phyloP scores from a whole-genome alignment of 176 grass and related monocot genomes.

The Carex littledalei region DNA sequence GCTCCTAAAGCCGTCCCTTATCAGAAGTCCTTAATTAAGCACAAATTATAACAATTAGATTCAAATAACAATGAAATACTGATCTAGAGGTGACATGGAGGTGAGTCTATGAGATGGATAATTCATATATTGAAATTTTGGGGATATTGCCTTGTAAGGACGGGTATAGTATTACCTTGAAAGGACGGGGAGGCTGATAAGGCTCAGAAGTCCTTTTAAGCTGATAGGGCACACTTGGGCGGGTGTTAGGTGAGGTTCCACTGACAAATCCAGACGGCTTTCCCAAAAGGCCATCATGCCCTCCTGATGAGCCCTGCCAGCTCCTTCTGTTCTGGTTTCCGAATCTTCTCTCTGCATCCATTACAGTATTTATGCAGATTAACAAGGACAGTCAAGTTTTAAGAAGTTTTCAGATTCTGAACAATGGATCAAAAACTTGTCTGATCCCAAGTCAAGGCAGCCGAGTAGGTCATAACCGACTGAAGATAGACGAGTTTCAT shows the following conservation, averaged over 20 bases:
- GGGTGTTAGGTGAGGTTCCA: conserved; percentile 41
- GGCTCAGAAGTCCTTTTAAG: conserved; percentile 64
- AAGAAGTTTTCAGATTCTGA: not conserved
- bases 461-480: not conserved
- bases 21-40: conserved; percentile 42
- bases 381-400: not conserved
- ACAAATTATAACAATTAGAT: conserved; percentile 36
- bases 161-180: conserved; percentile 35
- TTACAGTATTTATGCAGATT: conserved; percentile 15
- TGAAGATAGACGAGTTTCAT: not conserved
- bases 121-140: conserved; percentile 1
- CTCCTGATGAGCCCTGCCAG: conserved; percentile 49
- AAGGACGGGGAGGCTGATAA: conserved; percentile 93
- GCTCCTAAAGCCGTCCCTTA: conserved; percentile 32
- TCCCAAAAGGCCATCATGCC: conserved; percentile 92
- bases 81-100: conserved; percentile 3
- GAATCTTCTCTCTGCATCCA: conserved; percentile 45
- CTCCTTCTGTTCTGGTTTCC: conserved; percentile 51
- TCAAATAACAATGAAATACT: conserved; percentile 19
- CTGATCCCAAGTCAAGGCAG: not conserved
- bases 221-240: conserved; percentile 36
- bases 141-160: not conserved
- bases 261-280: conserved; percentile 62
- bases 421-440: not conserved
- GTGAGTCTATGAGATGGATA: not conserved